A percentile compares a stretch with the other conserved stretches of the same genome.
These are phyloP conservation scores for Cucurbita moschata DNA, from an alignment of 306 rosid genomes.

Conservation along the genomic window DNA sequence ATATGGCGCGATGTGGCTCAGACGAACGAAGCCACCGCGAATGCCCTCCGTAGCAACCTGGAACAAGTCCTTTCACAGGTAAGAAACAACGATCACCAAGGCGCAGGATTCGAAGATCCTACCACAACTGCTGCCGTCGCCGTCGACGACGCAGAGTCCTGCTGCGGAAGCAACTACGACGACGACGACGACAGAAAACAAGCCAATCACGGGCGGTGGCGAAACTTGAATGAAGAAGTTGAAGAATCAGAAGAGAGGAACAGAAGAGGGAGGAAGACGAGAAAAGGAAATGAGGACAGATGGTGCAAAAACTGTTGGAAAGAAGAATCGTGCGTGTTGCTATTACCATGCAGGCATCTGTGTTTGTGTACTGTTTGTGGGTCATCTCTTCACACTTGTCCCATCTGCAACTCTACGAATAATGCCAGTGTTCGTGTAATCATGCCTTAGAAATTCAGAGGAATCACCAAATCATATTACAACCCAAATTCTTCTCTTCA, in stretches of 20 bases:
- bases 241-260: background rate
- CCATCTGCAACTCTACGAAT: slow-evolving; percentile 67
- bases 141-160: slow-evolving; percentile 26
- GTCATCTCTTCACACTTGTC: slow-evolving; percentile 64
- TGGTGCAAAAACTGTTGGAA: slow-evolving; percentile 62
- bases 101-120: background rate
- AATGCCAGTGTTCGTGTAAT: slow-evolving; percentile 73
- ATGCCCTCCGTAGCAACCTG: slow-evolving; percentile 42
- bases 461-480: background rate
- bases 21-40: slow-evolving; percentile 72
- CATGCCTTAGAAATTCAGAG: slow-evolving; percentile 21
- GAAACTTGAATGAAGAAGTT: background rate
- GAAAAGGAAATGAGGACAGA: background rate
- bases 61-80: slow-evolving; percentile 37
- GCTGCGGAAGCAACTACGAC: slow-evolving; percentile 44
- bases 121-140: background rate
- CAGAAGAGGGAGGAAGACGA: background rate
- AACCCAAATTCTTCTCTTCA: background rate
- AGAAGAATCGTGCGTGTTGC: slow-evolving; percentile 66
- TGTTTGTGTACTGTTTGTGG: slow-evolving; percentile 79
- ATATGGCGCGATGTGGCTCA: slow-evolving; percentile 80
- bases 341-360: slow-evolving; percentile 82
- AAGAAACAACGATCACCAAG: background rate
- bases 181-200: background rate
- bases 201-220: background rate